Percentiles rank a stretch among this genome's conserved stretches.
phyloP scores from a whole-genome alignment of 495 filamentous ascomycete species.

The Xylaria scruposa region DNA sequence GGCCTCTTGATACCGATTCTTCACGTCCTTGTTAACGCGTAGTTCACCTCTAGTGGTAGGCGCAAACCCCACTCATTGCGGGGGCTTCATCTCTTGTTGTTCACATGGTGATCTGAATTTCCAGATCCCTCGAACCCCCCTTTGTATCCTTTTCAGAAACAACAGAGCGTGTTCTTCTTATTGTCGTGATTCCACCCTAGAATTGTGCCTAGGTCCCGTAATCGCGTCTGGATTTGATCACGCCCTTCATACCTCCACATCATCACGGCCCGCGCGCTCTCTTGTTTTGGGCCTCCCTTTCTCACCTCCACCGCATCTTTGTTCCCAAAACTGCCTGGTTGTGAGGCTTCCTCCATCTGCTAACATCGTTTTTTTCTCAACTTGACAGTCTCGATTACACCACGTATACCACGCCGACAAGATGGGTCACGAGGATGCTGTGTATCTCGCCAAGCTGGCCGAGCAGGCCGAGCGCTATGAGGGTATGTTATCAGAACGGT shows the following conservation, averaged over 20 bases:
- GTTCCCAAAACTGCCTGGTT: constrained; percentile 21
- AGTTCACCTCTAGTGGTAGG: constrained; percentile 35
- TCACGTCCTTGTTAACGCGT: constrained; percentile 36
- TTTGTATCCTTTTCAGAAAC: constrained; percentile 6
- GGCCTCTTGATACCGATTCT: constrained; percentile 16
- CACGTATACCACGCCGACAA: constrained; percentile 53
- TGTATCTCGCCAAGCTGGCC: constrained; percentile 99
- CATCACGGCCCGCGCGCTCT: constrained; percentile 19
- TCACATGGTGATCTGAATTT: constrained; percentile 26
- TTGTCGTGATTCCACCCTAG: background rate
- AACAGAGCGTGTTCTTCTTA: constrained; percentile 10
- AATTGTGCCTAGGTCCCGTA: background rate
- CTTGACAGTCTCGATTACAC: constrained; percentile 28
- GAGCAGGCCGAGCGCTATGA: constrained; percentile 99
- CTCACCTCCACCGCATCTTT: constrained; percentile 28
- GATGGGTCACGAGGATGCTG: constrained; percentile 99
- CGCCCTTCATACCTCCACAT: background rate
- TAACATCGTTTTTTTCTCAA: constrained; percentile 30
- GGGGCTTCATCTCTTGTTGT: constrained; percentile 35
- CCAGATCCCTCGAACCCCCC: constrained; percentile 13
- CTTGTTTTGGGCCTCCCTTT: constrained; percentile 23
- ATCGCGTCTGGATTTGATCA: background rate
- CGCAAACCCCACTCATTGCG: constrained; percentile 47
- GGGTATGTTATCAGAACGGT: constrained; percentile 66
- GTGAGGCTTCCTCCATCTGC: constrained; percentile 32